phyloP scores from a whole-genome alignment of 208 protist genomes.

The Acanthamoeba rhysodes region DNA sequence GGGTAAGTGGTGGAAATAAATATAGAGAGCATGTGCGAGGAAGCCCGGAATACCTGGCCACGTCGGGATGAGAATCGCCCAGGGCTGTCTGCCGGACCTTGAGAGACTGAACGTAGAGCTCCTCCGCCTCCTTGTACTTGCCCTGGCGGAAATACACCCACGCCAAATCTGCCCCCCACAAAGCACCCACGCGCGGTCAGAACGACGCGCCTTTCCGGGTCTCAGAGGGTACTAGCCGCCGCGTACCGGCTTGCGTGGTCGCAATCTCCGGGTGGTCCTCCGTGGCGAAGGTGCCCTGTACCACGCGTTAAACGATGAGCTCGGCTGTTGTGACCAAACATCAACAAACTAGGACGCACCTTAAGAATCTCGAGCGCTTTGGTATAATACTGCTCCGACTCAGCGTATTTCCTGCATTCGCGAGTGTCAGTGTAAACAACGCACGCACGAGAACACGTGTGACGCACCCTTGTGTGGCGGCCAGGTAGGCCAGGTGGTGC shows the following conservation, averaged over 20 bases:
- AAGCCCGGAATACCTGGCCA: conserved; percentile 1
- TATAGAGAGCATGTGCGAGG: not conserved
- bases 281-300: conserved; percentile 43
- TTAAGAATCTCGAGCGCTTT: conserved; percentile 44
- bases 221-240: not conserved
- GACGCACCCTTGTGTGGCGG: conserved; percentile 63
- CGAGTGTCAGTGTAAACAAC: not conserved
- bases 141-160: conserved; percentile 76
- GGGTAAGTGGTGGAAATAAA: not conserved
- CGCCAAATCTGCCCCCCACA: not conserved
- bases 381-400: conserved; percentile 72
- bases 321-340: not conserved
- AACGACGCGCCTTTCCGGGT: not conserved
- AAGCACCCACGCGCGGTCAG: not conserved
- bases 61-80: conserved; percentile 67
- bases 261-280: conserved; percentile 74
- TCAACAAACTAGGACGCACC: not conserved
- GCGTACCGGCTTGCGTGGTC: conserved; percentile 55
- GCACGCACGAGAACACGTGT: not conserved
- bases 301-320: not conserved
- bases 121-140: conserved; percentile 74
- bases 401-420: conserved; percentile 63
- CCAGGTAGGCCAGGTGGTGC: conserved; percentile 74
- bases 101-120: conserved; percentile 56
- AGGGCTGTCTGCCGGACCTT: conserved; percentile 50